Percentiles rank a stretch among this genome's conserved stretches.
phyloP scores from a whole-genome alignment of 768 basidiomycete species.

The Vishniacozyma victoriae region DNA sequence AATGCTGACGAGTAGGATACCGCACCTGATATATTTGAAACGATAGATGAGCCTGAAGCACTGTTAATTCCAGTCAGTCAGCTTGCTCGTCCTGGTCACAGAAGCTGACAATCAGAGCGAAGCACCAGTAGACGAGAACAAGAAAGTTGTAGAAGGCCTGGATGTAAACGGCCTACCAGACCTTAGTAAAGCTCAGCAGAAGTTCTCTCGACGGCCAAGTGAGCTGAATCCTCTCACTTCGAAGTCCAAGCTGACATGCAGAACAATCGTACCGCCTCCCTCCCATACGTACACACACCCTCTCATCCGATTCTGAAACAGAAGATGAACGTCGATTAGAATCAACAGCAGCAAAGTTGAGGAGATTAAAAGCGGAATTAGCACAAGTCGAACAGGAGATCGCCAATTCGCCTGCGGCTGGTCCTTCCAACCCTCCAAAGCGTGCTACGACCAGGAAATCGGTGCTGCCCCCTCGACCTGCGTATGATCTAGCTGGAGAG shows the following conservation, averaged over 20 bases:
- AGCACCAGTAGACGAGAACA: background rate
- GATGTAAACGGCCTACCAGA: constrained; percentile 25
- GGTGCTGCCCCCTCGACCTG: constrained; percentile 14
- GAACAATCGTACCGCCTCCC: constrained; percentile 33
- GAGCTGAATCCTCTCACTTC: background rate
- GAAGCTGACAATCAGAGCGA: background rate
- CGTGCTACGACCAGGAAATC: constrained; percentile 63
- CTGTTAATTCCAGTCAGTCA: constrained; percentile 25
- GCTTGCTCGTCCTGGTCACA: background rate
- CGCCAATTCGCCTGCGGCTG: background rate
- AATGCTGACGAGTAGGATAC: constrained; percentile 38
- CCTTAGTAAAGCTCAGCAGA: constrained; percentile 17
- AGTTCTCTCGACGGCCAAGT: constrained; percentile 3
- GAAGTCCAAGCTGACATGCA: constrained; percentile 13
- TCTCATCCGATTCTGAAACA: constrained; percentile 5
- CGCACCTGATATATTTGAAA: constrained; percentile 46
- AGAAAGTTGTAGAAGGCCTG: constrained; percentile 20
- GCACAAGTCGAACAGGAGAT: constrained; percentile 59
- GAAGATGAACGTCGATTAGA: constrained; percentile 27
- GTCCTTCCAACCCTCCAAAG: constrained; percentile 44
- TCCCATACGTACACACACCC: constrained; percentile 12
- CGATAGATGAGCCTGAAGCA: constrained; percentile 38
- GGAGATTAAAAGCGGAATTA: constrained; percentile 67
- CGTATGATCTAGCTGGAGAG: constrained; percentile 21
- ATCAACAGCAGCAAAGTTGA: constrained; percentile 45